Evolutionary conservation across 352 stramenopile genomes (phyloP).

Genomic region (Globisporangium cylindrosporum): DNA sequence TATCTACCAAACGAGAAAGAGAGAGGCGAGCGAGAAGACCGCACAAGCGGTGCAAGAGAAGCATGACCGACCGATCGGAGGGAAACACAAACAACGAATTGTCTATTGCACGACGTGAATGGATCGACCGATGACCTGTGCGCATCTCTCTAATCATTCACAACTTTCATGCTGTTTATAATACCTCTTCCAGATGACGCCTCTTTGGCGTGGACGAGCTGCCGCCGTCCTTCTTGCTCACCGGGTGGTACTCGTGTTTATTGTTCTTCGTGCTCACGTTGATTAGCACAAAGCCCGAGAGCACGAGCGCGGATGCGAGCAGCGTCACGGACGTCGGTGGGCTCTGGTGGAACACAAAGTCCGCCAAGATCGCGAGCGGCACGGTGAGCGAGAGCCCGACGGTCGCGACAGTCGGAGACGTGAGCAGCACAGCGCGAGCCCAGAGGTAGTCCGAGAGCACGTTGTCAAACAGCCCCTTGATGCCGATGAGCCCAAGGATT

Average conservation of each 20-base stretch:
- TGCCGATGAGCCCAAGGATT: conserved; percentile 82
- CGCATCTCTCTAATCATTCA: neutral
- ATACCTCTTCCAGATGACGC: conserved; percentile 11
- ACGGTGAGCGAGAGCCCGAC: conserved; percentile 97
- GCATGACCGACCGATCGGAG: neutral
- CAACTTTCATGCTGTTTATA: conserved; percentile 1
- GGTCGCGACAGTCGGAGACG: conserved; percentile 94
- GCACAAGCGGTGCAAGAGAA: neutral
- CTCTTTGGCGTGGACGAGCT: conserved; percentile 13
- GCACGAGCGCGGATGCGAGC: conserved; percentile 64
- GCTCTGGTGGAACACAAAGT: conserved; percentile 72
- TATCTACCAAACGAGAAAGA: neutral
- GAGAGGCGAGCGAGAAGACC: neutral
- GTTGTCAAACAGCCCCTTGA: conserved; percentile 94
- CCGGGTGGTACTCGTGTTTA: conserved; percentile 51
- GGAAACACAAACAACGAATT: neutral
- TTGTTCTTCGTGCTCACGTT: conserved; percentile 56
- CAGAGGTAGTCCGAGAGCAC: conserved; percentile 96
- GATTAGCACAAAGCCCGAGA: conserved; percentile 73
- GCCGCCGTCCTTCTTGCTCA: conserved; percentile 21
- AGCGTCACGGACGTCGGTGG: conserved; percentile 46
- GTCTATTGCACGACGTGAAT: neutral
- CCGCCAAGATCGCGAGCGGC: conserved; percentile 92
- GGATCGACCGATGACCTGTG: neutral
- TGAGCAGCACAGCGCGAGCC: conserved; percentile 93